Evolutionary conservation across 129 eudicot species (phyloP), one percentile per base, ranked within the genome.

Genomic region (Deinandra increscens): DNA sequence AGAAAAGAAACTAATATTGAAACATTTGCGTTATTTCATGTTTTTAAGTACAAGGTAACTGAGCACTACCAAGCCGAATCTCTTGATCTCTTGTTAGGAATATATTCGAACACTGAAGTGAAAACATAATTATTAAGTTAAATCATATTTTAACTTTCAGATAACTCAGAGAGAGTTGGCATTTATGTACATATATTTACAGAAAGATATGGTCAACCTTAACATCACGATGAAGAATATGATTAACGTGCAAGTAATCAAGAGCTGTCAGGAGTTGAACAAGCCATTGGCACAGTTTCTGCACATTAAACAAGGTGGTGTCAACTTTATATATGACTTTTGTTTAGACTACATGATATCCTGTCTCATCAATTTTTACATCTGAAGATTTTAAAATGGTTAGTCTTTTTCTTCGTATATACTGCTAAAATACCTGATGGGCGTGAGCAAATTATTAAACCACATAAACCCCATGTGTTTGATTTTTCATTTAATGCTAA

Each of bases 141-240:
- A 33, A 74, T 66, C 66, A 64, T 12, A 15, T 46, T 34, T 14
- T 19, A 68, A 15, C 9, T 50, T 23, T 66, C 6, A n/a, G 64
- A 64, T 43, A 72, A 8, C 12, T 17, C 38, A 9, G 7, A 15
- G 51, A 61, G 0, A 45, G 9, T 37, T 18, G 34, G 45, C 62
- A 23, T 74, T 34, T 23, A 22, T 59, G 42, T 26, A 48, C 63
- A 66, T 17, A 41, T 41, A 51, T 6, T 64, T 37, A 31, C 73
- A 37, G 70, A 69, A 56, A 26, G 46, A 75, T 46, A 26, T 44
- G 22, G 66, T 62, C 71, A 17, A 94, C 99, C 96, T 94, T 94
- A 74, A 94, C 96, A 82, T 94, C 99, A 53, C 99, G 90, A 78
- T 94, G 99, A 72, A 94, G 92, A 44, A 94, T 85, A 78, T 94